A percentile compares a stretch with the other conserved stretches of the same genome.
These are phyloP conservation scores for Saccharomycopsis sp. DNA, from an alignment of 805 yeast species.

Conservation along the genomic window DNA sequence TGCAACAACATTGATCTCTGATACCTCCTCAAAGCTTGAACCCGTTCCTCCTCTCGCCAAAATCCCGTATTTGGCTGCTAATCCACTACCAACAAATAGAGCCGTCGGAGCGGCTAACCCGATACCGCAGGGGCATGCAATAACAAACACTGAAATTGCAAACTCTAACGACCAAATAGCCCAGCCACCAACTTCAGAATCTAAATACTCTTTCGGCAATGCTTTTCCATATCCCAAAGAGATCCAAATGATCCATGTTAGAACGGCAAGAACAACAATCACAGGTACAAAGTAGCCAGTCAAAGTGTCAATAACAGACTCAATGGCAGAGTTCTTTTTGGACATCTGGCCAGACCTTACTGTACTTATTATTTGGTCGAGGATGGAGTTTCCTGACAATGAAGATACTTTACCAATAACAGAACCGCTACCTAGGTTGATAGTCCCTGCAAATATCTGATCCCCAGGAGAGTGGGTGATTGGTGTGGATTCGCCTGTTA, in stretches of 20 bases:
- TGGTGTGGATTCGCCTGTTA: constrained; percentile 58
- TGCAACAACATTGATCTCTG: constrained; percentile 54
- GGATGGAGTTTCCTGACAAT: constrained; percentile 54
- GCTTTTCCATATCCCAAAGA: constrained; percentile 46
- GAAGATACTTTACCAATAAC: constrained; percentile 51
- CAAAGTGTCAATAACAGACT: constrained; percentile 57
- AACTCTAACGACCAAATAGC: constrained; percentile 70
- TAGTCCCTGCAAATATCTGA: constrained; percentile 66
- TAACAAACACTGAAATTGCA: constrained; percentile 72
- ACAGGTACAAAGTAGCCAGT: constrained; percentile 72
- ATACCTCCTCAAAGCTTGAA: constrained; percentile 72
- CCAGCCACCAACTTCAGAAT: constrained; percentile 69
- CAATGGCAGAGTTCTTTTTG: constrained; percentile 57
- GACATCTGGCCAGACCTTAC: constrained; percentile 69
- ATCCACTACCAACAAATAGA: constrained; percentile 67
- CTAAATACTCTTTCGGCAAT: constrained; percentile 50
- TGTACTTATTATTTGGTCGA: constrained; percentile 62
- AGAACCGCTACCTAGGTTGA: constrained; percentile 51
- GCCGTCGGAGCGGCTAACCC: constrained; percentile 86
- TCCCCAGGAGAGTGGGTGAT: constrained; percentile 53
- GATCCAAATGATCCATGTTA: constrained; percentile 68
- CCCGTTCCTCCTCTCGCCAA: constrained; percentile 71
- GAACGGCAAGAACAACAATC: constrained; percentile 50
- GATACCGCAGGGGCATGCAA: constrained; percentile 83
- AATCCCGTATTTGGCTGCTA: constrained; percentile 72